Base-by-base conservation (phyloP, 2,329 filamentous ascomycete species). In the Colletotrichum sp. region DNA sequence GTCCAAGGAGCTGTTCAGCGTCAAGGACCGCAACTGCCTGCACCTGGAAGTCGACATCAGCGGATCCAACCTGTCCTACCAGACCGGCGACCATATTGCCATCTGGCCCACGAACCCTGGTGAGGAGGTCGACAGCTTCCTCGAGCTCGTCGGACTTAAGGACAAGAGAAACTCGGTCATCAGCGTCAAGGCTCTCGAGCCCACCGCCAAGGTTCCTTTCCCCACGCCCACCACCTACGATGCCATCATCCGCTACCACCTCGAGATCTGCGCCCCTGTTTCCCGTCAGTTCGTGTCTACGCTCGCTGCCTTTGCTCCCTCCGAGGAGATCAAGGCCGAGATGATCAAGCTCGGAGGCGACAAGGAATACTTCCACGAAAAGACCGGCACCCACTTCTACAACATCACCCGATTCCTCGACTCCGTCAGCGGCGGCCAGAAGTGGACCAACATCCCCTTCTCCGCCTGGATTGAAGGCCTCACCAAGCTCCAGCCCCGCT, bases 61-160 rank as follows among this genome's bases (percentile, higher is more conserved):
- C 80, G 94, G 92, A 78, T 98, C 96, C 67, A 98, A 97, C 83
- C 88, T 99, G 76, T 92, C 90, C 58, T 99, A 99, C 87, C 95
- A 97, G 79, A 99, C 97, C 66, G 97, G 97, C 82, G 97, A 99
- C 82, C 97, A 99, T 84, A 94, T 99, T 81, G 97, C 97, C 55
- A 86, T 99, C 79, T 99, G 97, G 97, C 97, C 97, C 47, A 98
- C 95, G 65, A 99, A 99, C 83, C 89, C 97, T 72, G 97, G 97
- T 72, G 92, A 91, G 76, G 96, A 98, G 84, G 96, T 98, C 59
- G 95, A 98, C 80, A 92, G 95, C 68, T 95, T 99, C 85, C 87
- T 99, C 77, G 89, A 92, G 78, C 89, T 97, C 69, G 89, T 97
- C 76, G 95, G 91, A 76, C 90, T 98, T 54, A 86, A 87, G 64